Percentiles rank a stretch among this genome's conserved stretches.
Conservation (phyloP, 441 rosid genomes). For the Manihot esculenta region DNA sequence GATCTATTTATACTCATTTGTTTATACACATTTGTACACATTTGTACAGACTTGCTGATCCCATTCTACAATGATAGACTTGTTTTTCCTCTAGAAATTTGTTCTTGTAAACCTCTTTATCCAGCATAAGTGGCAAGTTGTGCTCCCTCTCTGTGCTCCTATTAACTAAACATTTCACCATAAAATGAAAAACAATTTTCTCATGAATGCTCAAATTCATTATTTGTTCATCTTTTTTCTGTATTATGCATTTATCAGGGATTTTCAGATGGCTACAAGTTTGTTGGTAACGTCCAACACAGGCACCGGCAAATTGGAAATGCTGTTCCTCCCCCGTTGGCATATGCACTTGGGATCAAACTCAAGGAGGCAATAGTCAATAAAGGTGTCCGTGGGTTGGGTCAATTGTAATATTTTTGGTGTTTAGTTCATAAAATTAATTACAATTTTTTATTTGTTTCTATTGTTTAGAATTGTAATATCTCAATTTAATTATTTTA, state of each 20-base stretch:
- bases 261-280: constrained; percentile 43
- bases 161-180: too few species aligned
- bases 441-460: too few species aligned
- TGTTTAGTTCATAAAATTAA: too few species aligned
- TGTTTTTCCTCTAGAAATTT: background rate
- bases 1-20: too few species aligned
- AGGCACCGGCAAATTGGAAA: constrained; percentile 58
- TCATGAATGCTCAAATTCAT: background rate
- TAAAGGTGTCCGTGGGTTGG: too few species aligned
- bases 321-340: constrained; percentile 60
- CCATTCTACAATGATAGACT: too few species aligned
- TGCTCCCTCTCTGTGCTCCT: background rate
- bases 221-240: background rate
- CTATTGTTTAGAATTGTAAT: too few species aligned
- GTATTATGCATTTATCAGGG: constrained; percentile 29
- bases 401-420: too few species aligned
- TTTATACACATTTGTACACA: too few species aligned
- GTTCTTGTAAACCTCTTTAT: background rate
- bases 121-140: background rate
- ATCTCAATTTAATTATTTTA: too few species aligned
- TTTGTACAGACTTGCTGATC: too few species aligned
- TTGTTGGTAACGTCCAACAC: constrained; percentile 48
- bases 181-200: background rate
- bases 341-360: constrained; percentile 45
- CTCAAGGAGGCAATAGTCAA: constrained; percentile 46